Evolutionary conservation across 306 rosid genomes (phyloP).

Genomic region (Begonia masoniana): DNA sequence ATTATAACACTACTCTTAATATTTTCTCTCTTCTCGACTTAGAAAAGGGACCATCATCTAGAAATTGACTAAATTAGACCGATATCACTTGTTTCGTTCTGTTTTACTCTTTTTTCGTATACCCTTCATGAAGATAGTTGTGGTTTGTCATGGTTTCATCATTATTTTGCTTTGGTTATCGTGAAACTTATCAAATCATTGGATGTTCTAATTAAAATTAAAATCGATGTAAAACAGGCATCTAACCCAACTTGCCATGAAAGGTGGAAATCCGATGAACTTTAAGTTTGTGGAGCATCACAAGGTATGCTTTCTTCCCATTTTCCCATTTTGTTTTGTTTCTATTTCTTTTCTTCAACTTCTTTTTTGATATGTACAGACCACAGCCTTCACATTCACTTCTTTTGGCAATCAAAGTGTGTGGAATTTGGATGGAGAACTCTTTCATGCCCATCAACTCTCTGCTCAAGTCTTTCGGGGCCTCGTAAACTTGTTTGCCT

Average conservation of each 20-base stretch:
- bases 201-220: not conserved
- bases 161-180: not conserved
- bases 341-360: constrained; percentile 1
- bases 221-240: constrained; percentile 39
- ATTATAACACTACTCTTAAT: no score
- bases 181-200: not conserved
- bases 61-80: no score
- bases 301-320: constrained; percentile 40
- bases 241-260: constrained; percentile 68
- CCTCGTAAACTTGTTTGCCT: constrained; percentile 68
- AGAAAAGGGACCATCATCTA: no score
- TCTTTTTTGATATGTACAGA: constrained; percentile 23
- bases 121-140: no score
- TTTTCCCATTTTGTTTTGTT: not conserved
- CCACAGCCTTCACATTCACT: constrained; percentile 69
- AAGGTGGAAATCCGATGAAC: constrained; percentile 72
- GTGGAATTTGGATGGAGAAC: constrained; percentile 90
- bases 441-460: constrained; percentile 70
- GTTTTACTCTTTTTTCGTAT: no score
- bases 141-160: not conserved
- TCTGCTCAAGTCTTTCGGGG: constrained; percentile 89
- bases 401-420: constrained; percentile 65
- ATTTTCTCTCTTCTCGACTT: no score
- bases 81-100: no score
- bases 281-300: constrained; percentile 83